A percentile compares a stretch with the other conserved stretches of the same genome.
phyloP scores from a whole-genome alignment of 1,139 yeast genomes.

The Nakaseomyces bracarensis region DNA sequence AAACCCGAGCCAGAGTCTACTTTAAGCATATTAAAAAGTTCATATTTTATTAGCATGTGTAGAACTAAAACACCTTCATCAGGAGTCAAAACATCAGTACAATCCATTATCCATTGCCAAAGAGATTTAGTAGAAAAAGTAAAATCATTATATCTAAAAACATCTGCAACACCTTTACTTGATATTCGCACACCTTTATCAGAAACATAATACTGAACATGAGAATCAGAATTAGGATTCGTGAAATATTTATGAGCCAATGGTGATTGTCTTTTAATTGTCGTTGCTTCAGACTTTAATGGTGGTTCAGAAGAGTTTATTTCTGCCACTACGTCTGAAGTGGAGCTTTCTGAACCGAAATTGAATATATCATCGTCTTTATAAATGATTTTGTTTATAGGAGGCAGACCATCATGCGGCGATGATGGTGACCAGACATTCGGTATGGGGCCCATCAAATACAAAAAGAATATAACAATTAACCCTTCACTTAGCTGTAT shows the following conservation, averaged over 20 bases:
- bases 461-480: constrained; percentile 54
- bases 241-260: constrained; percentile 71
- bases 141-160: constrained; percentile 29
- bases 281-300: neutral
- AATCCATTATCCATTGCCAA: constrained; percentile 84
- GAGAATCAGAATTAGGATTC: constrained; percentile 82
- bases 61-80: constrained; percentile 59
- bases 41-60: constrained; percentile 43
- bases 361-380: constrained; percentile 26
- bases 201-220: constrained; percentile 68
- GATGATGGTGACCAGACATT: constrained; percentile 59
- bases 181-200: constrained; percentile 58
- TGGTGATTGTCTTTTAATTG: constrained; percentile 46
- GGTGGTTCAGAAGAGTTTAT: too few relatives aligned
- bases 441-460: constrained; percentile 58
- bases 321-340: too few relatives aligned
- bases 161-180: constrained; percentile 30
- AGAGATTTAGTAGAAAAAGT: constrained; percentile 65
- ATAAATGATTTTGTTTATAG: constrained; percentile 29
- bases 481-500: constrained; percentile 58
- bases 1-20: neutral
- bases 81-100: constrained; percentile 58
- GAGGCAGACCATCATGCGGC: constrained; percentile 37
- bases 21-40: constrained; percentile 34
- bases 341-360: too few relatives aligned